Conservation (phyloP, 192 early-diverging fungal species). For the Coemansia asiatica region DNA sequence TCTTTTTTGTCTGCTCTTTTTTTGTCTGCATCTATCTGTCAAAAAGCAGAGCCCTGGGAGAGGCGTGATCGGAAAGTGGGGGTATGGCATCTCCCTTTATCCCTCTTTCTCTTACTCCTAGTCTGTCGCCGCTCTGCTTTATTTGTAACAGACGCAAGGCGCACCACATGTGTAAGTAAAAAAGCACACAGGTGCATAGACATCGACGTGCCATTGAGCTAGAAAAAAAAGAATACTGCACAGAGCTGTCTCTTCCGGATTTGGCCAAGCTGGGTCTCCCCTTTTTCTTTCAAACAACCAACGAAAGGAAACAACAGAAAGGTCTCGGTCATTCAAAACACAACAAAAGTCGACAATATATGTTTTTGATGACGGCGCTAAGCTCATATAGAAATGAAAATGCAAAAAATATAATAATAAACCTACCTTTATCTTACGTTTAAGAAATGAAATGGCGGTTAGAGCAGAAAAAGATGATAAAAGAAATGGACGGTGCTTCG, state of each 20-base stretch:
- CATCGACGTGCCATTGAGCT: not conserved
- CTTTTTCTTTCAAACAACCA: not conserved
- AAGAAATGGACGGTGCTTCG: not conserved
- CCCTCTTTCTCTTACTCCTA: not conserved
- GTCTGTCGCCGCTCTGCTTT: not conserved
- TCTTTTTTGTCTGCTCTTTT: no score
- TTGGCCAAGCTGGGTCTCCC: not conserved
- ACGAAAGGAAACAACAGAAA: not conserved
- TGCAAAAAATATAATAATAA: not conserved
- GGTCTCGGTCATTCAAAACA: not conserved
- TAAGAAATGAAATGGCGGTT: not conserved
- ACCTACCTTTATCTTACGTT: not conserved
- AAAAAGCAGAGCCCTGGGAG: no score
- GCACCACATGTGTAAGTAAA: constrained; percentile 9
- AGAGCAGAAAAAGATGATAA: not conserved
- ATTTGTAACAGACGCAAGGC: constrained; percentile 11
- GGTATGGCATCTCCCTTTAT: not conserved
- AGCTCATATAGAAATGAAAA: not conserved
- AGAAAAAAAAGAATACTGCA: not conserved
- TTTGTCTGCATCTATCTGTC: not conserved
- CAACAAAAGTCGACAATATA: not conserved
- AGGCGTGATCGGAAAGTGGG: not conserved
- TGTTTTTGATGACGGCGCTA: no score
- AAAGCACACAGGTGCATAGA: not conserved
- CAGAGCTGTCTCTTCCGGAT: not conserved